phyloP scores from a whole-genome alignment of 768 basidiomycete genomes.

The Rhodotorula graminis region DNA sequence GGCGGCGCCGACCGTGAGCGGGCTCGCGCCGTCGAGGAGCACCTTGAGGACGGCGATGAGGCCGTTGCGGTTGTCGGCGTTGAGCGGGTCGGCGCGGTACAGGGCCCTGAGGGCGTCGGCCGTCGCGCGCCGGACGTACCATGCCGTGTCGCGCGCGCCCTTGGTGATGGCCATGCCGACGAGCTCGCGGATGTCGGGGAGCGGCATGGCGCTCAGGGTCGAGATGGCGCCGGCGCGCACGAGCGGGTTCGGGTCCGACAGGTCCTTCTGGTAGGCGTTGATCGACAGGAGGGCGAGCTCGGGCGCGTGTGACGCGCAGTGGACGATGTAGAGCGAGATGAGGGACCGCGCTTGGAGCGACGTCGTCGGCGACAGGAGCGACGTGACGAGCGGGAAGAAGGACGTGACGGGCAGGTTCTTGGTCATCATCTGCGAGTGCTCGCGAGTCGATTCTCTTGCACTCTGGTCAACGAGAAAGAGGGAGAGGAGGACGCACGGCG shows the following conservation, averaged over 20 bases:
- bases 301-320: slow-evolving; percentile 87
- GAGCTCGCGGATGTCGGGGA: slow-evolving; percentile 78
- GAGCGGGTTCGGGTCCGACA: slow-evolving; percentile 83
- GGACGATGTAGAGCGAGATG: slow-evolving; percentile 93
- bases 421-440: slow-evolving; percentile 69
- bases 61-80: slow-evolving; percentile 60
- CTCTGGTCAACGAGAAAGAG: slow-evolving; percentile 1
- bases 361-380: slow-evolving; percentile 78
- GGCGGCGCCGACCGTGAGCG: slow-evolving; percentile 80
- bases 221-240: slow-evolving; percentile 94
- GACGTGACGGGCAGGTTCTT: slow-evolving; percentile 85
- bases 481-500: slow-evolving; percentile 60
- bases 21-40: slow-evolving; percentile 63
- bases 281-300: slow-evolving; percentile 92
- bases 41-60: slow-evolving; percentile 51
- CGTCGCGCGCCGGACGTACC: slow-evolving; percentile 89
- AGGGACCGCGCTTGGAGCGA: slow-evolving; percentile 90
- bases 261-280: slow-evolving; percentile 97
- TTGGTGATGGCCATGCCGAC: slow-evolving; percentile 86
- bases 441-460: slow-evolving; percentile 8
- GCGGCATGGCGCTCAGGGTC: slow-evolving; percentile 84
- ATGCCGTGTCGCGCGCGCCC: slow-evolving; percentile 83
- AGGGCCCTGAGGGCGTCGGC: slow-evolving; percentile 66
- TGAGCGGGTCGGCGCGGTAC: slow-evolving; percentile 56
- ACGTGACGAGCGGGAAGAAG: slow-evolving; percentile 95